Base-by-base conservation (phyloP, 768 basidiomycete species). In the Naganishia kalamii region DNA sequence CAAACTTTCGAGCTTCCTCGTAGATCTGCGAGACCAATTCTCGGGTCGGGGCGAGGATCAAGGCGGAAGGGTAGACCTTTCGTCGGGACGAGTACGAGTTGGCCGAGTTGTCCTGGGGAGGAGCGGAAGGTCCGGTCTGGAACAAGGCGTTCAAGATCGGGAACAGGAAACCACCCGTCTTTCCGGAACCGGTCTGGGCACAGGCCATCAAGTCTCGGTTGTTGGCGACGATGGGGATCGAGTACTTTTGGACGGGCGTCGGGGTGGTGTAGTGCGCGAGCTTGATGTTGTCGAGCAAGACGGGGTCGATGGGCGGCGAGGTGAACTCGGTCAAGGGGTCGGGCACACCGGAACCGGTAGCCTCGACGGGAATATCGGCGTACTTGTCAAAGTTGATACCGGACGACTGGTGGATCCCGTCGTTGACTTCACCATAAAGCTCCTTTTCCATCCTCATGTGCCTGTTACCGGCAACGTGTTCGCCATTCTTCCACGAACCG, bases 361-460 rank as follows among this genome's bases (percentile, higher is more conserved):
- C 94, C 81, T 98, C 96, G 71, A 99, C 93, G 69, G 96, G 96
- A 75, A 99, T 99, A 78, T 98, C 94, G 79, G 96, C 96, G 74
- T 98, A 99, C 80, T 96, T 96, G 82, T 99, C 96, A 76, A 99
- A 99, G 82, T 99, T 99, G 81, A 99, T 97, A 69, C 96, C 96
- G 47, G 93, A 94, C 76, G 91, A 87, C 78, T 96, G 88, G 48
- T 76, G 73, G 30, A 68, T 64, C 63, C 74, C 75, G 69, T 97
- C 94, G 49, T 84, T 81, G 43, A 84, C 83, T 69, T 94, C 92
- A 62, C 96, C 96, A 72, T 88, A 99, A 41, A 99, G 87, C 75
- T 97, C 93, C 81, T 91, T 92, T 81, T 99, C 96, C 71, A 93
- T 83, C 70, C 92, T 87, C 75, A 81, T 80, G 81, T 93, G 96